Evolutionary conservation across 1,139 yeast genomes (phyloP), one percentile per base, ranked within the genome.

Genomic region (Diutina siamensis): DNA sequence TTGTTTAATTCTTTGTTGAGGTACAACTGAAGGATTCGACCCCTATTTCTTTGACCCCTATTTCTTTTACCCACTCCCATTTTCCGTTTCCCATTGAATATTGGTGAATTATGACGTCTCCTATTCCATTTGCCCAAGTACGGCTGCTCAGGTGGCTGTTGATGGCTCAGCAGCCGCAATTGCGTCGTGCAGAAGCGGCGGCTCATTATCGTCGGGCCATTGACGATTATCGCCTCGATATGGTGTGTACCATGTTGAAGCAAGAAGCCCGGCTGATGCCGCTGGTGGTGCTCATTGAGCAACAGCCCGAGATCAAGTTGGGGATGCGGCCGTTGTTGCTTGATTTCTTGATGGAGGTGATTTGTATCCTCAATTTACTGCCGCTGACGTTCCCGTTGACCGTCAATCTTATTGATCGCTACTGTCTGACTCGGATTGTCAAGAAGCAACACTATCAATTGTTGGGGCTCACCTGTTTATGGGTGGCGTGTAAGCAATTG

Each of bases 401-500:
- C 13, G 78, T 74, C 36, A 72, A 72, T 51, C 57, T 76, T 47
- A 67, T 76, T 52, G 82, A 76, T 58, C 60, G 76, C 46, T 76
- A 74, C 57, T 70, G 78, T 48, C 63, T 72, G 20, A 67, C 72
- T 5, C 59, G 73, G 48, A 67, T 71, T 44, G 78, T 76, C 47
- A 71, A 71, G 56, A 71, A 72, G 50, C 70, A 68, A 51, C 81
- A 78, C 56, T 81, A 77, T 58, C 86, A 82, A 57, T 64, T 83
- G 50, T 64, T 82, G 49, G 89, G 88, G 2, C 68, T 83, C 49
- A 78, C 87, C 25, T 74, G 85, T 51, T 64, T 83, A 45, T 83
- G 92, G 94, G 73, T 82, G 46, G 74, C 84, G 40, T 77, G 87
- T 51, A 83, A 83, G 62, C 80, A 76, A 58, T 69, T 77, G 60